Evolutionary conservation across 345 rosid species (phyloP), one percentile per base, ranked within the genome.

Genomic region (Passiflora organensis): DNA sequence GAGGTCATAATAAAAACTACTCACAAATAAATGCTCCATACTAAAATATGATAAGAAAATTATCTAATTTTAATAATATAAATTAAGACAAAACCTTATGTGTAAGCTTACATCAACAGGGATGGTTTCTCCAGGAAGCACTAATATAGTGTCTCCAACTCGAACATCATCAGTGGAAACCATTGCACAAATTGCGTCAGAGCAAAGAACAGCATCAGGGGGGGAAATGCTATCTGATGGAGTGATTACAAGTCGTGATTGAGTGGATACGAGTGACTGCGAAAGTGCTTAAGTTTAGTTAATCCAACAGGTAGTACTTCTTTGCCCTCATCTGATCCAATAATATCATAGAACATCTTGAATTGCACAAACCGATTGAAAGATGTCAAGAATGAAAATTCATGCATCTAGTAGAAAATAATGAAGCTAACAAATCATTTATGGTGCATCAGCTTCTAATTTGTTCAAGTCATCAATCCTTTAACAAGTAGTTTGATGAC

Each of bases 81-180:
- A 28, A 28, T 28, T 28, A 28, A 28, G 8, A 28, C 8, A 49
- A 63, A 49, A 22, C 48, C 50, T 21, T 28, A n/a, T 54, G 13
- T 20, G n/a, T 72, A 64, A 32, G 66, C 87, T 78, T 80, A 93
- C 96, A 78, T 93, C 94, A n/a, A 86, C 78, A 62, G 96, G 95
- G 77, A 91, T 81, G 8, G 88, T 80, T 87, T 91, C 98, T 53
- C 95, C 96, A 58, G 98, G 95, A 65, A 91, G 77, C 64, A 91
- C 91, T 74, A 91, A 71, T 50, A 88, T 69, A 1, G 82, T 67
- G 73, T 86, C 98, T 57, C 98, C 98, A 72, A 81, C 85, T 58
- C 91, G 85, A 61, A 91, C 76, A 60, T 82, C 90, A 79, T 88
- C 96, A 62, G 87, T 81, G 49, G 95, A 80, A 59, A 91, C 91